phyloP scores from a whole-genome alignment of 148 eudicot species.

The Chenopodium album region DNA sequence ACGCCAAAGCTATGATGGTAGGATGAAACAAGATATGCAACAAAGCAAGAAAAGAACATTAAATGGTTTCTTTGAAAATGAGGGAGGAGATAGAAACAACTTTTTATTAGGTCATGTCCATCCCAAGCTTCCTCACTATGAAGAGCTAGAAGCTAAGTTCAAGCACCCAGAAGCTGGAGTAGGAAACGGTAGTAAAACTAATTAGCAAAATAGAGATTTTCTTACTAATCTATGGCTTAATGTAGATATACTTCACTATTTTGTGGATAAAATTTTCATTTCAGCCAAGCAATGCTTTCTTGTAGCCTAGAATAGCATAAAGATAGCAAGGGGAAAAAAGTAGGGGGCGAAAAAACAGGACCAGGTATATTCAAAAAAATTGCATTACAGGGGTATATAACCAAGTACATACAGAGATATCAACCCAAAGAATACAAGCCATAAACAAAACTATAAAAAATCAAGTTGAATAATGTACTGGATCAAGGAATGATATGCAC shows the following conservation, averaged over 20 bases:
- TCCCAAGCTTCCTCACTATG: constrained; percentile 10
- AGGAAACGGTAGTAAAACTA: neutral
- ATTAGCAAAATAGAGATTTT: neutral
- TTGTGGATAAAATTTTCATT: neutral
- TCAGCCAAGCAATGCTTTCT: neutral
- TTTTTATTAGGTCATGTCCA: neutral
- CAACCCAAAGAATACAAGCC: constrained; percentile 23
- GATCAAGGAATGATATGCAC: constrained; percentile 19
- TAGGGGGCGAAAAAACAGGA: neutral
- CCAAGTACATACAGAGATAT: constrained; percentile 25
- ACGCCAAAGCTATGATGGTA: neutral
- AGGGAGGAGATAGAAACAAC: too few species aligned
- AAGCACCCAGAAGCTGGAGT: neutral
- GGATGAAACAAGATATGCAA: neutral
- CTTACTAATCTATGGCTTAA: too few species aligned
- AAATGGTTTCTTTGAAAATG: too few species aligned
- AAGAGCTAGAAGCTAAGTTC: neutral
- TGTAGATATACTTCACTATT: neutral
- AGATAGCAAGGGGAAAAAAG: neutral
- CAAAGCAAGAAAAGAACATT: neutral
- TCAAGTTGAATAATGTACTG: constrained; percentile 18
- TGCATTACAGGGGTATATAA: constrained; percentile 23
- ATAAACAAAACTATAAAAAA: constrained; percentile 23
- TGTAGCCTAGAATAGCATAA: neutral
- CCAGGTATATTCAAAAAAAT: constrained; percentile 1